A percentile compares a stretch with the other conserved stretches of the same genome.
Evolutionary conservation across 805 yeast species (phyloP).

Genomic region (Suhomyces xylopsoci): DNA sequence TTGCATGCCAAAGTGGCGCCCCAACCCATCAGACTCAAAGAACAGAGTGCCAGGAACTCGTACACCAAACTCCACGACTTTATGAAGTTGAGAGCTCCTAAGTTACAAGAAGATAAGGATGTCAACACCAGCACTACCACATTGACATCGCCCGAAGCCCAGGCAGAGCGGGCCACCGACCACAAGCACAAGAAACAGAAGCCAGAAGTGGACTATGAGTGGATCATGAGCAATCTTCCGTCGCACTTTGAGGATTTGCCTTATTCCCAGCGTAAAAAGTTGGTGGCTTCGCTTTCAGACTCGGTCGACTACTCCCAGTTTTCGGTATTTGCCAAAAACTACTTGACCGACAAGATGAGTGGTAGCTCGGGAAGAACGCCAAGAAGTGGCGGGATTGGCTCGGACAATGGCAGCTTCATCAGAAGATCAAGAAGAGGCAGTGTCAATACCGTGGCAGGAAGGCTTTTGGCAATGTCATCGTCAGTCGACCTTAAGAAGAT

Average conservation of each 20-base stretch:
- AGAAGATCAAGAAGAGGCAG: conserved; percentile 31
- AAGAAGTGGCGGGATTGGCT: conserved; percentile 13
- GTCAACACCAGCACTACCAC: conserved; percentile 8
- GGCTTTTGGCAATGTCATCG: conserved; percentile 37
- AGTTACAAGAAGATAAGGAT: not conserved
- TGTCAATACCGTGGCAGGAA: conserved; percentile 39
- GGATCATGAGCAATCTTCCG: conserved; percentile 45
- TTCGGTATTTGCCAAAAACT: conserved; percentile 38
- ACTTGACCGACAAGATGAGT: conserved; percentile 20
- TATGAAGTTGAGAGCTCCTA: conserved; percentile 18
- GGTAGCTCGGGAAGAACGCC: conserved; percentile 20
- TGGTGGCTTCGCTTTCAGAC: conserved; percentile 35
- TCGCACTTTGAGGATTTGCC: conserved; percentile 54
- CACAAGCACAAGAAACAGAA: conserved; percentile 25
- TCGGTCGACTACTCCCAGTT: conserved; percentile 44
- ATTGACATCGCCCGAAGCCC: conserved; percentile 5
- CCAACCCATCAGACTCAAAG: conserved; percentile 31
- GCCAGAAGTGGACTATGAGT: conserved; percentile 36
- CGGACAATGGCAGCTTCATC: conserved; percentile 25
- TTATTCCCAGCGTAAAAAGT: conserved; percentile 57
- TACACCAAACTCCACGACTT: conserved; percentile 22
- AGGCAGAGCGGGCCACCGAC: not conserved
- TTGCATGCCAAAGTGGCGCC: conserved; percentile 45
- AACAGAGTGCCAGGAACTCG: conserved; percentile 11
- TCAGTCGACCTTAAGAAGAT: conserved; percentile 32